A percentile compares a stretch with the other conserved stretches of the same genome.
Conservation (phyloP, 164 flowering plant genomes). For the Umbellularia californica region DNA sequence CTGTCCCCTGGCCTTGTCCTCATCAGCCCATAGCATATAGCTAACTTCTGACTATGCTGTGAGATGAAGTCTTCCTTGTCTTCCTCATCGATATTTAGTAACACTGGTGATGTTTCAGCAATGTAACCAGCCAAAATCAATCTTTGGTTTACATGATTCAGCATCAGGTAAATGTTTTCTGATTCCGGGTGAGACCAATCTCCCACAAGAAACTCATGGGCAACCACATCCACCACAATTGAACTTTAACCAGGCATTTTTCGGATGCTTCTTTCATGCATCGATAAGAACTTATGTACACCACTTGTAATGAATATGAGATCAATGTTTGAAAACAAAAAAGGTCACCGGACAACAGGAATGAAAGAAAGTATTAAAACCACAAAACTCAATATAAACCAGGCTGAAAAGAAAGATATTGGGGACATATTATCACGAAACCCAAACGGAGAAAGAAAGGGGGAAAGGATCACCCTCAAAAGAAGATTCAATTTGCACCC, state of each 20-base stretch:
- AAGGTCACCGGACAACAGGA: no score
- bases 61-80: conserved; percentile 10
- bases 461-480: no score
- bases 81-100: conserved; percentile 11
- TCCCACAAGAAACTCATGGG: conserved; percentile 11
- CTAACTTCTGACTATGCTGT: conserved; percentile 13
- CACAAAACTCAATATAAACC: no score
- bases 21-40: conserved; percentile 10
- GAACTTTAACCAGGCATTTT: conserved; percentile 14
- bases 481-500: no score
- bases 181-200: conserved; percentile 10
- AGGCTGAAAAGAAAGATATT: no score
- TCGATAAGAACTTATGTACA: not conserved
- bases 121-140: conserved; percentile 10
- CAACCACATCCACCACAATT: conserved; percentile 6
- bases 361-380: no score
- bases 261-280: conserved; percentile 8
- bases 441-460: no score
- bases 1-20: conserved; percentile 3
- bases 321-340: no score
- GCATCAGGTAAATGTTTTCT: conserved; percentile 2
- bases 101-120: conserved; percentile 11
- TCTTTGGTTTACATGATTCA: conserved; percentile 7
- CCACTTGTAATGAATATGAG: no score
- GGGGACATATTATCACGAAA: no score